Base-by-base conservation (phyloP, 1,284 basidiomycete genomes). In the Coniophora puteana region DNA sequence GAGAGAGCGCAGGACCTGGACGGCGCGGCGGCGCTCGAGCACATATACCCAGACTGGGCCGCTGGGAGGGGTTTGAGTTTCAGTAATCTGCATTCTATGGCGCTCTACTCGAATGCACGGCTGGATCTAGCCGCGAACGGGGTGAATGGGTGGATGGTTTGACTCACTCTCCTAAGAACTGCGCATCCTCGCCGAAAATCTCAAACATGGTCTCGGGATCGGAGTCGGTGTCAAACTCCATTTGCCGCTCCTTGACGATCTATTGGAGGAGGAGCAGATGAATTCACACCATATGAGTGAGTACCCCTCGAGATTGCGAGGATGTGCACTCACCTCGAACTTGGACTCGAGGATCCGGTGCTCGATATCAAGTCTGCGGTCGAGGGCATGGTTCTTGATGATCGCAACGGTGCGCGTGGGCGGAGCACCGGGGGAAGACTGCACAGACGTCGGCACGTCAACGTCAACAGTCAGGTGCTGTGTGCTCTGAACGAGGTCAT, bases 31-130 rank as follows among this genome's bases (percentile, higher is more conserved):
- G 30, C 86, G 77, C 57, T 89, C 87, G 46, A 90, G 79, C 31
- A 90, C 83, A 61, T 89, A 90, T 17, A 90, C 85, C 85, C 88
- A 89, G 20, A 89, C 85, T 14, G 87, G 83, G 43, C 84, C 87
- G 51, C 86, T 89, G 47, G 31, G 30, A 36, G 33, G 38, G 42
- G 24, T 24, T n/a, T 38, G 37, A 40, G 45, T 38, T 27, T 14
- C 18, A 13, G 34, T n/a, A n/a, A 20, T 11, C n/a, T 13, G 13
- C 5, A 20, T 13, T 21, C 33, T 21, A 35, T 10, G 8, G 7
- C 31, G n/a, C n/a, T n/a, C n/a, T n/a, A 27, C 10, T 10, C 26
- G 14, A 27, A 14, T 27, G 26, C 26, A 31, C 14, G 18, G 27
- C 31, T 28, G 21, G 37, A 35, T 46, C 44, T 27, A 44, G 41